Evolutionary conservation across 345 rosid genomes (phyloP).

Genomic region (Excoecaria cochinchinensis): DNA sequence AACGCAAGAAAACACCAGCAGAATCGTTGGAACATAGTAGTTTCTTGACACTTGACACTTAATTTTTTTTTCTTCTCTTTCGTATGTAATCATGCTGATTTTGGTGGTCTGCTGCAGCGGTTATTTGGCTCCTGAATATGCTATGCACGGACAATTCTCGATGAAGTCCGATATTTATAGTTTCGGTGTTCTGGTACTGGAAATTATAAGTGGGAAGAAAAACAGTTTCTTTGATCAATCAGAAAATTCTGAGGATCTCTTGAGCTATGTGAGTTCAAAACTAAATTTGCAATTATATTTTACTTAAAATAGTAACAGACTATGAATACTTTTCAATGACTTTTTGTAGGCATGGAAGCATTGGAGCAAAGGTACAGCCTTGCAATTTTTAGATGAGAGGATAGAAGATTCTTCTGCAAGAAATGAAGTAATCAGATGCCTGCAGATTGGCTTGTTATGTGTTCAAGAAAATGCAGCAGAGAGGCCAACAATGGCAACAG

Average conservation of each 20-base stretch:
- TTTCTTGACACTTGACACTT: background rate
- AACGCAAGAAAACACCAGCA: constrained; percentile 37
- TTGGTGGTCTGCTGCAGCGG: background rate
- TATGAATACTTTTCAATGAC: too few species aligned
- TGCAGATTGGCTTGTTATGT: constrained; percentile 59
- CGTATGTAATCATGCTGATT: too few species aligned
- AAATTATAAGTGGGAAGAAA: constrained; percentile 22
- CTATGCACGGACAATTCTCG: constrained; percentile 26
- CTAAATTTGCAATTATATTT: too few species aligned
- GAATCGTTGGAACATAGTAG: constrained; percentile 52
- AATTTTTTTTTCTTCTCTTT: too few species aligned
- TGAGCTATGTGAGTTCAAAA: constrained; percentile 21
- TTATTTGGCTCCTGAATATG: constrained; percentile 10
- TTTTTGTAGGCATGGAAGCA: constrained; percentile 51
- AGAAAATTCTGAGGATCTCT: constrained; percentile 1
- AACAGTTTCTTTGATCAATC: constrained; percentile 12
- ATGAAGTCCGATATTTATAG: constrained; percentile 4
- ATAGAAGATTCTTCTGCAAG: constrained; percentile 27
- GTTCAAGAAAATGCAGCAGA: constrained; percentile 54
- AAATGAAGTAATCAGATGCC: constrained; percentile 43
- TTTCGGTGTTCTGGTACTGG: constrained; percentile 23
- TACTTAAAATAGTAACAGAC: too few species aligned
- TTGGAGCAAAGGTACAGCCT: constrained; percentile 48
- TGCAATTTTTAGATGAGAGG: constrained; percentile 46
- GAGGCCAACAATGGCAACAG: constrained; percentile 48